Base-by-base conservation (phyloP, 2,329 filamentous ascomycete species). In the Nemania abortiva region DNA sequence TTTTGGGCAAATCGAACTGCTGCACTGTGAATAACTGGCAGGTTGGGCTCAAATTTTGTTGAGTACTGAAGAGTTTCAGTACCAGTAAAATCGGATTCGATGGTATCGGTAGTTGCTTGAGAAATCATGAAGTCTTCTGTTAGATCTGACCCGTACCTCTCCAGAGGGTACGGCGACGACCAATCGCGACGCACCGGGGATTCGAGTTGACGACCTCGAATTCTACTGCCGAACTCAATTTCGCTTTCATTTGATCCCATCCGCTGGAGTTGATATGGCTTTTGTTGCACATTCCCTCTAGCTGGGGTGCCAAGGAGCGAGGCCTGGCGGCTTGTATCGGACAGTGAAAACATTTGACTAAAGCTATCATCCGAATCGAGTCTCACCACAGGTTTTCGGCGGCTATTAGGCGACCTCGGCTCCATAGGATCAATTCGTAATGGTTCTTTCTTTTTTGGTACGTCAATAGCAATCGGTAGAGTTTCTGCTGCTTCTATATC, bases 321-420 rank as follows among this genome's bases (percentile, higher is more conserved):
- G n/a, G 80, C 71, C 57, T 81, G 79, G 15, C 82, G 81, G 20
- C 84, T 82, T 0, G 82, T 81, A 66, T 85, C 84, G 0, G 88
- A 89, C 3, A 87, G 83, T 18, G 87, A 88, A 72, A 90, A 90
- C 77, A 90, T 84, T 60, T 88, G 86, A 9, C 77, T 80, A 63
- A 88, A 87, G 72, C 87, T 89, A 55, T 89, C 88, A 7, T 85
- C 84, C 0, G 88, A 90, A 74, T 89, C 85, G 54, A 89, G 84
- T 3, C 88, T 81, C 1, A 77, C 45, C 18, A 80, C 77, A 0
- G 75, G 66, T 31, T 70, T 76, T 69, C 76, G 75, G 37, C 65
- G 74, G 42, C 61, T 78, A 52, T 73, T 79, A 3, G 79, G 79
- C 47, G 81, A 79, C 37, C 72, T 76, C 0, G 75, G 73, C 53